Conservation (phyloP, 129 eudicot genomes). For the Apium graveolens region DNA sequence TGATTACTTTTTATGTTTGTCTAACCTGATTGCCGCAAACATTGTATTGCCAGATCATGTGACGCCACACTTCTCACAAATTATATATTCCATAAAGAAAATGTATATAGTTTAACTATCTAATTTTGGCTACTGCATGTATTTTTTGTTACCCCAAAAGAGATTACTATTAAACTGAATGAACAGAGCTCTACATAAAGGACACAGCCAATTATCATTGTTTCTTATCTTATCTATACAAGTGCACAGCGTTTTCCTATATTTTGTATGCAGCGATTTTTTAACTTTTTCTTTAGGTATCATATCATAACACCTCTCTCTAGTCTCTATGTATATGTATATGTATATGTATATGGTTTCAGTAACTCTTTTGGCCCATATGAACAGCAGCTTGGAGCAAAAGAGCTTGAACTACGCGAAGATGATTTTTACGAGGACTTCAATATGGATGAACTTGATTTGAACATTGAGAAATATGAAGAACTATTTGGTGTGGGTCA, state of each 20-base stretch:
- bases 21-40: not conserved
- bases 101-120: not conserved
- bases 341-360: not conserved
- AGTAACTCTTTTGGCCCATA: not conserved
- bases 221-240: not conserved
- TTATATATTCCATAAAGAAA: not conserved
- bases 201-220: not conserved
- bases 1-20: not conserved
- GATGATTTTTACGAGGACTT: conserved; percentile 54
- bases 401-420: conserved; percentile 34
- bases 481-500: conserved; percentile 58
- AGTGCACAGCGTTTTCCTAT: not conserved
- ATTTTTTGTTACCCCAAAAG: not conserved
- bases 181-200: not conserved
- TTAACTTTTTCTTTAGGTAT: not conserved
- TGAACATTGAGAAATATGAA: conserved; percentile 71
- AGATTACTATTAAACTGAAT: not conserved
- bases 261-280: not conserved
- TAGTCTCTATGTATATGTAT: not conserved
- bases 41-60: not conserved
- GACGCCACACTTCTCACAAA: not conserved
- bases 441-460: conserved; percentile 73
- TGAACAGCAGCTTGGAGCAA: conserved; percentile 35
- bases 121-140: not conserved
- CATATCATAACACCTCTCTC: not conserved